A percentile compares a stretch with the other conserved stretches of the same genome.
Evolutionary conservation across 2,329 filamentous ascomycete species (phyloP).

Genomic region (Biscogniauxia mediterranea): DNA sequence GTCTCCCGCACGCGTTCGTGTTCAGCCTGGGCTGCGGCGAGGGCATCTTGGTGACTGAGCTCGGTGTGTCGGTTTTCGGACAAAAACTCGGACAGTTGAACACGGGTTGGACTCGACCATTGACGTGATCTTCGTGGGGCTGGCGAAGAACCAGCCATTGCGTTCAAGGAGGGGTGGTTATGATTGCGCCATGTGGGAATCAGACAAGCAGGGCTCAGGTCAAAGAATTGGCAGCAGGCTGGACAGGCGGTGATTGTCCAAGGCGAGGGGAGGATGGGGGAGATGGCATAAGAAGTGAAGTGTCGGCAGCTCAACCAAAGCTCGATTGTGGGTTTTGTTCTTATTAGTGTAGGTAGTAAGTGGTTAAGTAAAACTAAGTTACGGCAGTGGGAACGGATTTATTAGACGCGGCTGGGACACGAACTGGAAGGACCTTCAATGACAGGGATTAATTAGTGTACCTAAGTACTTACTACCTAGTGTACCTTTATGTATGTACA

Average conservation of each 20-base stretch:
- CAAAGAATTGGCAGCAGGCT: neutral
- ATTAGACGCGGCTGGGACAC: neutral
- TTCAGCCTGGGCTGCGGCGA: slow-evolving; percentile 62
- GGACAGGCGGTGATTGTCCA: neutral
- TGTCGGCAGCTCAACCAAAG: neutral
- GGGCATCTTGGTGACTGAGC: slow-evolving; percentile 61
- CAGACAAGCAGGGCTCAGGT: neutral
- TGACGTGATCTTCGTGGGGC: slow-evolving; percentile 35
- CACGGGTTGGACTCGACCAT: slow-evolving; percentile 41
- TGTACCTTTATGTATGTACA: no score
- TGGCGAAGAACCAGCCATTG: slow-evolving; percentile 47
- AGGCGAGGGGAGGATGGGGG: neutral
- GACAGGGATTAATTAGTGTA: neutral
- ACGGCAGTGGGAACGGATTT: neutral
- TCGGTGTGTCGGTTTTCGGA: slow-evolving; percentile 61
- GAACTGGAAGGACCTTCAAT: neutral
- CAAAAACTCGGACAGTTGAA: slow-evolving; percentile 60
- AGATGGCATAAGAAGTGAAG: neutral
- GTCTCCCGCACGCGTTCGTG: slow-evolving; percentile 62
- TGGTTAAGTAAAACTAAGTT: neutral
- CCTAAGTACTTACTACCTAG: no score
- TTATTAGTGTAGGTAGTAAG: no score
- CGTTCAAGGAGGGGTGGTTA: slow-evolving; percentile 9
- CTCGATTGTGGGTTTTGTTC: neutral
- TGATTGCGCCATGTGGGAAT: slow-evolving; percentile 19